Evolutionary conservation across 2,329 filamentous ascomycete species (phyloP), one percentile per base, ranked within the genome.

Genomic region (Keithomyces neogunnii): DNA sequence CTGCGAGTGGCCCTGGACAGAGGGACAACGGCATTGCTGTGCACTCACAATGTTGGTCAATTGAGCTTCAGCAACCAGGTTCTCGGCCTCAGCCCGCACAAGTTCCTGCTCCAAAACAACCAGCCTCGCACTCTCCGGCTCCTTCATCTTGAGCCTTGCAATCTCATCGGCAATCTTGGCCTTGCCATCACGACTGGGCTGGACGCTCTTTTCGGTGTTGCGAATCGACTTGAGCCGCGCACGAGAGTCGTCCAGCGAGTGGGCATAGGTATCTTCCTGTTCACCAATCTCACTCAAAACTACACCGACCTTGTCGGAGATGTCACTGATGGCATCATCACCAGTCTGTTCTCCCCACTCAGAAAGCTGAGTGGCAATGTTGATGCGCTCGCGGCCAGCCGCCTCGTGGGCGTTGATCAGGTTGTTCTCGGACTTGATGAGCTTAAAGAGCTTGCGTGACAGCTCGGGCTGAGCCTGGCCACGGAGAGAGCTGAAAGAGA

Each of bases 341-440:
- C 82, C 81, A 2, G 91, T 96, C 54, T 88, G 81, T 72, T 97
- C 91, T 52, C 93, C 93, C 93, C 93, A 99, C 60, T 97, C 91
- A 6, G 89, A 95, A 44, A 99, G 81, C 73, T 97, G 92, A 9
- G 84, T 83, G 13, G 91, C 93, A 62, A 97, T 90, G 47, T 83
- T 82, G 54, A 89, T 73, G 52, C 90, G 88, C 73, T 96, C 92
- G 53, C 86, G 86, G 47, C 85, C 89, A 5, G 92, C 93, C 5
- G 82, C 74, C 72, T 96, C 89, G 72, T 96, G 86, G 47, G 88
- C 86, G 47, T 80, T 77, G 62, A 97, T 90, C 36, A 91, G 84
- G 64, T 86, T 84, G 75, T 96, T 97, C 70, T 95, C 87, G 47
- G 87, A 88, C 74, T 99, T 99, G 76, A 97, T 96, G 55, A 99